phyloP scores from a whole-genome alignment of 2,329 filamentous ascomycete genomes.

The Dactylellina sp. region DNA sequence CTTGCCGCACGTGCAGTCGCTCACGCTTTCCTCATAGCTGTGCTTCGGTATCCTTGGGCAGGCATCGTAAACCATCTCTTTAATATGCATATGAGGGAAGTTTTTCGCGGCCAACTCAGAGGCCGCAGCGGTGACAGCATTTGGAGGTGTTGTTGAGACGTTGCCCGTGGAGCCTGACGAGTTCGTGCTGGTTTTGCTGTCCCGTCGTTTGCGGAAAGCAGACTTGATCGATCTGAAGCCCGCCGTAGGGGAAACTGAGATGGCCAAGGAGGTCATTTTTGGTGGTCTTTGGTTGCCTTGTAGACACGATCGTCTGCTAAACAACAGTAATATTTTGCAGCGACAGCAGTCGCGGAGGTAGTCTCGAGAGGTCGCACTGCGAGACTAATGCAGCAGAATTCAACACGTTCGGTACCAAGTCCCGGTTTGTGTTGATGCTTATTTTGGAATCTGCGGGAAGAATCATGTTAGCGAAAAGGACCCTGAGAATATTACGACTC shows the following conservation, averaged over 20 bases:
- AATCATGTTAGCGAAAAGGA: conserved; percentile 22
- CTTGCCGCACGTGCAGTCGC: conserved; percentile 51
- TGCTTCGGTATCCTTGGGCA: conserved; percentile 53
- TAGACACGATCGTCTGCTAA: not conserved
- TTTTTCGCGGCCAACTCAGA: conserved; percentile 27
- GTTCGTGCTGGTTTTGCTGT: conserved; percentile 31
- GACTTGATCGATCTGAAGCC: conserved; percentile 50
- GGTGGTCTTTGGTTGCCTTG: not conserved
- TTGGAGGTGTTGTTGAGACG: not conserved
- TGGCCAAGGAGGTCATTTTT: conserved; percentile 27
- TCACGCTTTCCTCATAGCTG: conserved; percentile 39
- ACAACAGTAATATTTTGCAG: not conserved
- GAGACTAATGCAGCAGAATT: too few relatives aligned
- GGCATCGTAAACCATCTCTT: conserved; percentile 55
- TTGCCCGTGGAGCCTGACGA: conserved; percentile 23
- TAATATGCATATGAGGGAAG: conserved; percentile 51
- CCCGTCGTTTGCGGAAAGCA: conserved; percentile 46
- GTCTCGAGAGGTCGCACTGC: too few relatives aligned
- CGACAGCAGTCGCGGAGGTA: too few relatives aligned
- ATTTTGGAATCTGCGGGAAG: conserved; percentile 8
- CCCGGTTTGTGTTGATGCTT: conserved; percentile 8
- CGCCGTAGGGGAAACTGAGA: conserved; percentile 22
- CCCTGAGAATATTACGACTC: conserved; percentile 7
- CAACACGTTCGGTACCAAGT: too few relatives aligned
- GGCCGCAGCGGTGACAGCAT: conserved; percentile 9